phyloP scores from a whole-genome alignment of 2,329 filamentous ascomycete genomes.

The Fusarium sp. region DNA sequence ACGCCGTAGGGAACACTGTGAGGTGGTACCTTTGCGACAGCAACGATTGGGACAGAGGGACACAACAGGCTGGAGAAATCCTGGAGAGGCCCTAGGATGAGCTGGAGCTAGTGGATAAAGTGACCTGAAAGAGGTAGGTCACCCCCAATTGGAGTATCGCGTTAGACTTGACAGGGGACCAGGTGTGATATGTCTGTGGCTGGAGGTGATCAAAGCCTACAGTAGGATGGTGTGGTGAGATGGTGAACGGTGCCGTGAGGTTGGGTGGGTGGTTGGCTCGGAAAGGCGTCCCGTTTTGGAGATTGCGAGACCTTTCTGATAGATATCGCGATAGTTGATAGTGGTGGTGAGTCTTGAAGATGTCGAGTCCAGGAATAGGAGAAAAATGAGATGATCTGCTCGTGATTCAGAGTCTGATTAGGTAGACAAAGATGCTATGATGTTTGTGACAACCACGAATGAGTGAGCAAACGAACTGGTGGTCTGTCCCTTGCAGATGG shows the following conservation, averaged over 20 bases:
- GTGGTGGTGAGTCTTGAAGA: not conserved
- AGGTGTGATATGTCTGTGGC: constrained; percentile 30
- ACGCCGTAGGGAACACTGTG: constrained; percentile 43
- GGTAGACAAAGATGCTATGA: not conserved
- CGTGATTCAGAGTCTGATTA: constrained; percentile 10
- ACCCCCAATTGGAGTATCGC: constrained; percentile 19
- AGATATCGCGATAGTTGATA: constrained; percentile 6
- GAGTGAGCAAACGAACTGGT: not conserved
- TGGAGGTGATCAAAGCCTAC: constrained; percentile 13
- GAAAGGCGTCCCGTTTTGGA: constrained; percentile 21
- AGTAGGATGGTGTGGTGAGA: constrained; percentile 13
- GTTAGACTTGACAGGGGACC: constrained; percentile 24
- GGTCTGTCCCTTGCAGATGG: not conserved
- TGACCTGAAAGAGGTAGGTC: constrained; percentile 37
- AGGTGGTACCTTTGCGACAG: constrained; percentile 37
- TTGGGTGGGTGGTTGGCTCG: constrained; percentile 35
- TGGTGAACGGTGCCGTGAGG: constrained; percentile 22
- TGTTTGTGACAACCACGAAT: constrained; percentile 8
- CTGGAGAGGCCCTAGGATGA: constrained; percentile 28
- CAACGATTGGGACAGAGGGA: constrained; percentile 5
- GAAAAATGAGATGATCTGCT: not conserved
- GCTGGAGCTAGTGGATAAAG: constrained; percentile 26
- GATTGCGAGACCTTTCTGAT: constrained; percentile 12
- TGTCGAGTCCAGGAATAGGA: not conserved
- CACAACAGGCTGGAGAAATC: constrained; percentile 26